phyloP scores from a whole-genome alignment of 176 grass and related monocot species.

The sorghum (Sorghum bicolor) region Sorghum_bicolor_NCBIv3 NC_012873.2:57878501-57879000 shows the following conservation, averaged over 20 bases:
- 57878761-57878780: conserved; percentile 17
- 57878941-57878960: conserved; percentile 9
- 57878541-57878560: neutral
- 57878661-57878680: neutral
- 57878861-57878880: conserved; percentile 16
- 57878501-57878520: neutral
- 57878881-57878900: conserved; percentile 1
- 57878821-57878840: conserved; percentile 29
- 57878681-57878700: neutral
- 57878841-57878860: conserved; percentile 26
- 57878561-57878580: neutral
- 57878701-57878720: neutral
- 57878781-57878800: neutral
- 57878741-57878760: conserved; percentile 17
- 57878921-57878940: conserved; percentile 32
- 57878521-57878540: neutral
- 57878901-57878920: conserved; percentile 34
- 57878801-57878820: conserved; percentile 21
- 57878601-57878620: conserved; percentile 6
- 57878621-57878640: neutral
- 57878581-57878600: conserved; percentile 7
- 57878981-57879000: conserved; percentile 33
- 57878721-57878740: neutral
- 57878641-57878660: neutral
- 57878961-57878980: conserved; percentile 38